A percentile compares a stretch with the other conserved stretches of the same genome.
Evolutionary conservation across 83 land plant genomes (phyloP).

Genomic region (Thuja plicata): DNA sequence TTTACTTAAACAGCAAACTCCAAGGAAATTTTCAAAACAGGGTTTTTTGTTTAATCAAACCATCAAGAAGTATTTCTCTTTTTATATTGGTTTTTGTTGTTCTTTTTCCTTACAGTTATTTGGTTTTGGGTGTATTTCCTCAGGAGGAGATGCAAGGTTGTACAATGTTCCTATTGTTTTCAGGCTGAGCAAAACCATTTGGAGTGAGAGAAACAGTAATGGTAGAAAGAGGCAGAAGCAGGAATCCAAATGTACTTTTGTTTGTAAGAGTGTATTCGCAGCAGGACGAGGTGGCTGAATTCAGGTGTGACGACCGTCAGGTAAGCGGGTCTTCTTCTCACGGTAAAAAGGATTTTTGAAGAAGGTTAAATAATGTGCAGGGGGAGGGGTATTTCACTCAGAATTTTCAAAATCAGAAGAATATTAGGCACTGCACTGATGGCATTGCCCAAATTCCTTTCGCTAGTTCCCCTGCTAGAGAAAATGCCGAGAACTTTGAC

Average conservation of each 20-base stretch:
- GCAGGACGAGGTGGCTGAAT: not conserved
- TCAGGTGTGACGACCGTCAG: not conserved
- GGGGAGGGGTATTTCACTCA: not conserved
- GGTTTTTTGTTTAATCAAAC: too few relatives aligned
- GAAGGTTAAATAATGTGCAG: not conserved
- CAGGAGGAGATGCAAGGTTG: too few relatives aligned
- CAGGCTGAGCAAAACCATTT: not conserved
- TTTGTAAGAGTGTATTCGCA: not conserved
- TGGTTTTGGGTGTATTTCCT: too few relatives aligned
- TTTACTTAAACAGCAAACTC: too few relatives aligned
- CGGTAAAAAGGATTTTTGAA: not conserved
- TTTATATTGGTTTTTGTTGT: too few relatives aligned
- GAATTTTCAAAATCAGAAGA: not conserved
- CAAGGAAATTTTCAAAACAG: too few relatives aligned
- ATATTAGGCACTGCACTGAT: not conserved
- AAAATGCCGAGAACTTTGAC: not conserved
- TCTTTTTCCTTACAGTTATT: too few relatives aligned
- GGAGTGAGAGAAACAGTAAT: not conserved
- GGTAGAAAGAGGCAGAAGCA: not conserved
- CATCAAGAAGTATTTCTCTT: too few relatives aligned
- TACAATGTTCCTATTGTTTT: not conserved
- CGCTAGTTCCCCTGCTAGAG: not conserved
- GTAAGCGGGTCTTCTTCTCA: not conserved
- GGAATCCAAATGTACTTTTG: not conserved
- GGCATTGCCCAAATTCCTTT: not conserved